Evolutionary conservation across 805 yeast genomes (phyloP).

Genomic region (Cyberlindnera xishuangbannaensis): DNA sequence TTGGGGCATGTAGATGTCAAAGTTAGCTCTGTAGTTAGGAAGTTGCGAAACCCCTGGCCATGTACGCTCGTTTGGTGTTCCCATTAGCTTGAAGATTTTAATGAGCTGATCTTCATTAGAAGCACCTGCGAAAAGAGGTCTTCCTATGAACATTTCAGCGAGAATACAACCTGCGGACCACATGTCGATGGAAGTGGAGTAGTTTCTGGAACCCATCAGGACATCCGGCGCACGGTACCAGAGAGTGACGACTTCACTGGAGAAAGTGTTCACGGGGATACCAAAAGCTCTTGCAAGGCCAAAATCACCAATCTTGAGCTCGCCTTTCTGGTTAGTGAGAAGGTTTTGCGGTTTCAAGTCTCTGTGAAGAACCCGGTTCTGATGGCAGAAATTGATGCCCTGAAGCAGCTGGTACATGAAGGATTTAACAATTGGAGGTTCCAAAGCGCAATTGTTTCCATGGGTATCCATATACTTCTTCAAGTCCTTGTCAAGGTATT

Average conservation of each 20-base stretch:
- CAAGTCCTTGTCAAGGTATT: slow-evolving; percentile 87
- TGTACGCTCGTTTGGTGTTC: slow-evolving; percentile 91
- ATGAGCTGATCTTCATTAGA: slow-evolving; percentile 93
- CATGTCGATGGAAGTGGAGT: slow-evolving; percentile 94
- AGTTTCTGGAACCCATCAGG: slow-evolving; percentile 87
- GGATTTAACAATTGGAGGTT: slow-evolving; percentile 76
- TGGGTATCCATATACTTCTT: slow-evolving; percentile 91
- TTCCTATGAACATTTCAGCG: slow-evolving; percentile 98
- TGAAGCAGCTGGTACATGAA: slow-evolving; percentile 91
- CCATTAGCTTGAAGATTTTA: slow-evolving; percentile 88
- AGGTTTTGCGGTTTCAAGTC: slow-evolving; percentile 94
- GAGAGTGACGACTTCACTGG: slow-evolving; percentile 94
- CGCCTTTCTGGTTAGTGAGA: slow-evolving; percentile 84
- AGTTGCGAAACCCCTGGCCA: slow-evolving; percentile 96
- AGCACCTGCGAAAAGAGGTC: slow-evolving; percentile 93
- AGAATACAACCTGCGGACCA: slow-evolving; percentile 99
- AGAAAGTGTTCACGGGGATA: slow-evolving; percentile 94
- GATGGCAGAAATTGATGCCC: slow-evolving; percentile 71
- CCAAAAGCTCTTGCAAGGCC: slow-evolving; percentile 98
- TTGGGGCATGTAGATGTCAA: slow-evolving; percentile 84
- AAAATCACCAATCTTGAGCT: slow-evolving; percentile 90
- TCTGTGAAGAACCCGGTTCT: slow-evolving; percentile 60
- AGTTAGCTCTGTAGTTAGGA: slow-evolving; percentile 81
- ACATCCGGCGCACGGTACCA: slow-evolving; percentile 99
- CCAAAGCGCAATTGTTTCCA: slow-evolving; percentile 83